Evolutionary conservation across 371 early-diverging fungal genomes (phyloP).

Genomic region (Syncephalis fuscata): DNA sequence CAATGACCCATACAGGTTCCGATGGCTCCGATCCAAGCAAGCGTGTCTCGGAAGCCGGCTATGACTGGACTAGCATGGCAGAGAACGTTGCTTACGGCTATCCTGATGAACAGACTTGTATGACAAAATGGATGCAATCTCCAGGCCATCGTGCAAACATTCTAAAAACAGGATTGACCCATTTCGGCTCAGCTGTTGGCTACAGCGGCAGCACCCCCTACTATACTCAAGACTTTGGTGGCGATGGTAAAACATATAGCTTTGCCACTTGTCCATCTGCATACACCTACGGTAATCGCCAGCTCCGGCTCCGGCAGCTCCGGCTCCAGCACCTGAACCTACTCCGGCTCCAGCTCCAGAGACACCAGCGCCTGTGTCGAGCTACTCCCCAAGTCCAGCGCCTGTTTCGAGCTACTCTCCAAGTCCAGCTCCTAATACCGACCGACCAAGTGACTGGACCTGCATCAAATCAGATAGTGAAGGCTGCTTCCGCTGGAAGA

Average conservation of each 20-base stretch:
- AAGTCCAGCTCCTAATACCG: no score
- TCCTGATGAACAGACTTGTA: constrained; percentile 8
- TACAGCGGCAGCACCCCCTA: constrained; percentile 3
- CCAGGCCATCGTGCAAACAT: constrained; percentile 24
- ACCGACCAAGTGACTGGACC: no score
- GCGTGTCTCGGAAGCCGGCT: constrained; percentile 3
- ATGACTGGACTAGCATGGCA: constrained; percentile 10
- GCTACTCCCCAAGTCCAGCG: no score
- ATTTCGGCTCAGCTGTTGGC: constrained; percentile 13
- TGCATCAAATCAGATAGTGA: no score
- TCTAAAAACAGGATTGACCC: constrained; percentile 9
- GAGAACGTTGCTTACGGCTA: constrained; percentile 26
- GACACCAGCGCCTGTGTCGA: no score
- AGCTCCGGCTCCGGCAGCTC: no score
- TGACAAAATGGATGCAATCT: constrained; percentile 22
- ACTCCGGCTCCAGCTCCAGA: no score
- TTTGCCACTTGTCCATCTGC: no score
- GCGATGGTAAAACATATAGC: background rate
- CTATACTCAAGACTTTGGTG: constrained; percentile 16
- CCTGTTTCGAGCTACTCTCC: no score
- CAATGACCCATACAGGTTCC: constrained; percentile 15
- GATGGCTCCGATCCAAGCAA: constrained; percentile 8
- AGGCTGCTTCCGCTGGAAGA: no score
- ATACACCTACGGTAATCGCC: no score
- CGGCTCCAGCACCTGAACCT: no score